These are phyloP conservation scores for Quercus glauca DNA, from an alignment of 306 rosid species.

Conservation along the genomic window DNA sequence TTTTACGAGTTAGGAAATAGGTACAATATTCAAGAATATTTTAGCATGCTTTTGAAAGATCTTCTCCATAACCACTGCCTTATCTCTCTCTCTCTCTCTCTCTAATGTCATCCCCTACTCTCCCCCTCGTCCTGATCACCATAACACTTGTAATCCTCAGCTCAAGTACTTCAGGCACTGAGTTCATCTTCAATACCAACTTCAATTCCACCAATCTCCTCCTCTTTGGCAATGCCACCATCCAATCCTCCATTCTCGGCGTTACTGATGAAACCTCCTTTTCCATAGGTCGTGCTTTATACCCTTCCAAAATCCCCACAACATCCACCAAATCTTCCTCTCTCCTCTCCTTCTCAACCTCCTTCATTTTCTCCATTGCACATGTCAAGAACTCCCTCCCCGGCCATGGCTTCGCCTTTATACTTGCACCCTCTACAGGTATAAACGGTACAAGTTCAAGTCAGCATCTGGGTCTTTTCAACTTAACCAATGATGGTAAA, in stretches of 20 bases:
- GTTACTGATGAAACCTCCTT: conserved; percentile 38
- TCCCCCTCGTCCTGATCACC: conserved; percentile 12
- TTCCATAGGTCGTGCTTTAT: conserved; percentile 47
- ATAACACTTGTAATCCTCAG: conserved; percentile 1
- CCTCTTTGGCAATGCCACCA: conserved; percentile 39
- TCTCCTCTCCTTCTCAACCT: conserved; percentile 48
- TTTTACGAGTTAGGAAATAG: no score
- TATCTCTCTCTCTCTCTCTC: neutral
- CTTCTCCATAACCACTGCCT: no score
- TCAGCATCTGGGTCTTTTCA: conserved; percentile 45
- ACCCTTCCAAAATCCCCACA: conserved; percentile 41
- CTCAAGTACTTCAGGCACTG: conserved; percentile 33
- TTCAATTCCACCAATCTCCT: conserved; percentile 43
- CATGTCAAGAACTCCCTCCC: conserved; percentile 22
- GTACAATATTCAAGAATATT: no score
- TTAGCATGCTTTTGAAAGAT: no score
- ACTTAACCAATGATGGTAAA: conserved; percentile 31
- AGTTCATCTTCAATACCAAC: conserved; percentile 58
- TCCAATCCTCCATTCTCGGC: conserved; percentile 41
- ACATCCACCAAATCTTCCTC: conserved; percentile 32
- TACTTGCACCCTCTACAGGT: conserved; percentile 37
- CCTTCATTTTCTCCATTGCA: conserved; percentile 51
- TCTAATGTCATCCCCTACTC: conserved; percentile 9
- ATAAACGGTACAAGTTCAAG: conserved; percentile 38
- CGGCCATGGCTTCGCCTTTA: conserved; percentile 50